Evolutionary conservation across 2,329 filamentous ascomycete genomes (phyloP), one percentile per base, ranked within the genome.

Genomic region (Diaporthe velutina): DNA sequence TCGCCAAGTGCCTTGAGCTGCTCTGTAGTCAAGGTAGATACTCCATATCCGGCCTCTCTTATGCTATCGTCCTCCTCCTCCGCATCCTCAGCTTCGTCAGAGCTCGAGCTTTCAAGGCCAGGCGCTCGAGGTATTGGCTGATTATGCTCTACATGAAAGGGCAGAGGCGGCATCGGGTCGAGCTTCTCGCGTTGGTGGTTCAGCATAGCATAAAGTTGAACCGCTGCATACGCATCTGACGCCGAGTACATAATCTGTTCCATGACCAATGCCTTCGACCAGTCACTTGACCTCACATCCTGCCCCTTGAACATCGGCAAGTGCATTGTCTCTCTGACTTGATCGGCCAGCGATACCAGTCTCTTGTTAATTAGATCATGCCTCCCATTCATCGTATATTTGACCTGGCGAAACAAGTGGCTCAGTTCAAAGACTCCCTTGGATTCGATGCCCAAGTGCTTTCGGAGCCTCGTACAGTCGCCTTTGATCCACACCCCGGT

Each of bases 141-240:
- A 57, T 92, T 87, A 6, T 92, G 85, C 80, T 97, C 95, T 4
- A 90, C 92, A 78, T 91, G 88, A 22, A 89, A 87, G 0, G 95
- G 95, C 9, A 90, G 86, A 4, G 94, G 93, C 7, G 96, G 96
- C 3, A 85, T 88, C 1, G 95, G 95, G 17, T 90, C 83, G 76
- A 98, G 85, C 9, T 86, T 85, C 78, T 90, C 86, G 22, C 96
- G 88, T 79, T 93, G 90, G 67, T 89, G 84, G 74, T 98, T 93
- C 58, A 98, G 85, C 1, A 89, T 88, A 75, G 94, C 87, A 79
- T 91, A 98, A 1, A 98, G 85, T 73, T 94, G 93, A 15, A 93
- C 83, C 57, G 92, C 90, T 75, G 94, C 95, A 81, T 98, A 98
- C 0, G 95, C 93, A 82, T 98, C 95, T 0, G 94, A 92, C 17